phyloP scores from a whole-genome alignment of 306 rosid species.

The Prinsepia uniflora region DNA sequence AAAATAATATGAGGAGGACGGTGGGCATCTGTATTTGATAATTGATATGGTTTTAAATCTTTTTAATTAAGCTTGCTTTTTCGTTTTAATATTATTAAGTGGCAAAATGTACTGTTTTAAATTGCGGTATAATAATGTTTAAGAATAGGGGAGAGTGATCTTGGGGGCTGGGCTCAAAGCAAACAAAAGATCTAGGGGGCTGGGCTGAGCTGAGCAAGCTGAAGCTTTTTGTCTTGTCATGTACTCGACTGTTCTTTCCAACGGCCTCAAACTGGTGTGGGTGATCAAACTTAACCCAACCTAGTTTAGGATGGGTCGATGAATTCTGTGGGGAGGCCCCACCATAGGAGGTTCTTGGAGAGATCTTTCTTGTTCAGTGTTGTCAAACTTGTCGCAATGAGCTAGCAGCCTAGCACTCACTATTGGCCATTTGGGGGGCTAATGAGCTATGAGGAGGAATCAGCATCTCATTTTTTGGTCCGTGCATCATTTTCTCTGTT shows the following conservation, averaged over 20 bases:
- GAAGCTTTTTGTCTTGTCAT: slow-evolving; percentile 17
- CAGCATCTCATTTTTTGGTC: slow-evolving; percentile 10
- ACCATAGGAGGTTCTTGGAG: neutral
- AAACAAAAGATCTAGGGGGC: slow-evolving; percentile 19
- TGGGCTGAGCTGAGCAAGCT: slow-evolving; percentile 16
- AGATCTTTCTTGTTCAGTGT: neutral
- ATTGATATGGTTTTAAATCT: slow-evolving; percentile 27
- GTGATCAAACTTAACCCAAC: slow-evolving; percentile 35
- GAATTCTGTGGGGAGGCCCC: slow-evolving; percentile 8
- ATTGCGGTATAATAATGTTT: neutral
- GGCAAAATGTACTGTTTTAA: neutral
- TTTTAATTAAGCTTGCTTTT: slow-evolving; percentile 1
- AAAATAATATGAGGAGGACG: slow-evolving; percentile 14
- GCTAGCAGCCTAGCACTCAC: neutral
- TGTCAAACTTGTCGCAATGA: neutral
- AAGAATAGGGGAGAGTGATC: slow-evolving; percentile 6
- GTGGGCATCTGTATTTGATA: slow-evolving; percentile 23
- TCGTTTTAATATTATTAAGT: slow-evolving; percentile 6
- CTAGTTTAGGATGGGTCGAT: slow-evolving; percentile 12
- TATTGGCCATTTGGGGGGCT: too few relatives aligned
- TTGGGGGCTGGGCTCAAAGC: slow-evolving; percentile 24
- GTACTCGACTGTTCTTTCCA: slow-evolving; percentile 17
- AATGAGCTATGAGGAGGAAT: too few relatives aligned
- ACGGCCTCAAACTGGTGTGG: slow-evolving; percentile 68
- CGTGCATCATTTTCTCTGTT: slow-evolving; percentile 12